phyloP scores from a whole-genome alignment of 108 stramenopile genomes.

The Skeletonema marinoi region DNA sequence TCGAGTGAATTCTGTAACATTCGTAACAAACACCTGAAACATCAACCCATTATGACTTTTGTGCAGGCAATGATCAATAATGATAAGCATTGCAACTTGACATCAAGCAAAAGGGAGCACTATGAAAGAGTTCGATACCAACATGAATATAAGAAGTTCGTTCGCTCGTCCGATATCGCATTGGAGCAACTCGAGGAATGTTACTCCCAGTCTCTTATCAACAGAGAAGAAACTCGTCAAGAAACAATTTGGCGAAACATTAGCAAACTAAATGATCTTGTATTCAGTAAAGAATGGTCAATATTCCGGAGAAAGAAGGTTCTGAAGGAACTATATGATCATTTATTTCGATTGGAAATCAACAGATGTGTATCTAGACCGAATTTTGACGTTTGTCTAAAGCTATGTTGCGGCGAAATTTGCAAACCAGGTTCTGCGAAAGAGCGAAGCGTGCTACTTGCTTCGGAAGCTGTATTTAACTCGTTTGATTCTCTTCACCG shows the following conservation, averaged over 20 bases:
- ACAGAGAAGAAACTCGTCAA: slow-evolving; percentile 18
- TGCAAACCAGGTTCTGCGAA: background rate
- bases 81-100: background rate
- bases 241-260: slow-evolving; percentile 22
- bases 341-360: slow-evolving; percentile 19
- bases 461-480: slow-evolving; percentile 22
- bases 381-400: slow-evolving; percentile 26
- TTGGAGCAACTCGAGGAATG: slow-evolving; percentile 4
- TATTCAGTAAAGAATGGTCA: slow-evolving; percentile 12
- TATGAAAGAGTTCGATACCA: slow-evolving; percentile 13
- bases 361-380: slow-evolving; percentile 30
- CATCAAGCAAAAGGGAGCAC: slow-evolving; percentile 7
- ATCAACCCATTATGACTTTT: too few species aligned
- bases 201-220: slow-evolving; percentile 4
- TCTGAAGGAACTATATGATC: slow-evolving; percentile 14
- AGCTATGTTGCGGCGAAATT: slow-evolving; percentile 3
- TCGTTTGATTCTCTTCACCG: slow-evolving; percentile 19
- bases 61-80: background rate
- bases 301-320: slow-evolving; percentile 10
- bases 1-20: too few species aligned
- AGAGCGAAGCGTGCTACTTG: background rate
- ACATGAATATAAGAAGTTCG: slow-evolving; percentile 9
- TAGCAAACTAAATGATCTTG: slow-evolving; percentile 8
- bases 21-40: too few species aligned
- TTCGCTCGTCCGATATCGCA: background rate